Conservation (phyloP, 805 yeast genomes). For the Spathaspora boniae region DNA sequence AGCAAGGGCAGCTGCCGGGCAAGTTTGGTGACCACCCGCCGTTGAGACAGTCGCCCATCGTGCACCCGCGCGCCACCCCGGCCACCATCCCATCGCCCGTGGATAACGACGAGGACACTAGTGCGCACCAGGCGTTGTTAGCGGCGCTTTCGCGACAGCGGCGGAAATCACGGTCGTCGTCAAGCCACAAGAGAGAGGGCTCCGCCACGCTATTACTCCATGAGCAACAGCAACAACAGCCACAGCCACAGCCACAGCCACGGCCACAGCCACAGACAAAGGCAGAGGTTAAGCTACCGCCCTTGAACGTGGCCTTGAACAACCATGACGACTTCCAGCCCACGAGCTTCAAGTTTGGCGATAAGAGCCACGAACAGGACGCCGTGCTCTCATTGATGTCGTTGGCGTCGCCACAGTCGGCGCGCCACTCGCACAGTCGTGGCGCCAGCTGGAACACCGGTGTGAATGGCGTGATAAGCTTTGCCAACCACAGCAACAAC, state of each 20-base stretch:
- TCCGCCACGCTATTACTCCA: constrained; percentile 7
- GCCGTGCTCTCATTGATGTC: constrained; percentile 56
- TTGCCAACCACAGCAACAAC: constrained; percentile 19
- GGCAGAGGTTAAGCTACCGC: constrained; percentile 21
- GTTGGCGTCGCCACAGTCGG: constrained; percentile 47
- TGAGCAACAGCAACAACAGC: background rate
- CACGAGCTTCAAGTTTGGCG: constrained; percentile 4
- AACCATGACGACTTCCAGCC: constrained; percentile 6
- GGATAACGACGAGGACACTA: constrained; percentile 41
- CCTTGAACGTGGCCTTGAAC: constrained; percentile 24
- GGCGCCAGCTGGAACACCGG: constrained; percentile 24
- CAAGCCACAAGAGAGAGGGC: constrained; percentile 4
- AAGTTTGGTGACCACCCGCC: background rate
- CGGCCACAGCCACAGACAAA: background rate
- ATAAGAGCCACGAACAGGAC: constrained; percentile 43
- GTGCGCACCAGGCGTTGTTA: constrained; percentile 44
- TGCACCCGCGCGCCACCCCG: constrained; percentile 3
- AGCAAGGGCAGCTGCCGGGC: no score
- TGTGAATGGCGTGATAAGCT: no score
- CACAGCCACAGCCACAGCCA: background rate
- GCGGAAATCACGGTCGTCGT: constrained; percentile 20
- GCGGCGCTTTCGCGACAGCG: constrained; percentile 36
- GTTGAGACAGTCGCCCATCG: background rate
- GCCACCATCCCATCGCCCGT: constrained; percentile 23
- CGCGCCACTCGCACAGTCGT: constrained; percentile 27